Base-by-base conservation (phyloP, 2,329 filamentous ascomycete genomes). In the Botryotinia globosa region DNA sequence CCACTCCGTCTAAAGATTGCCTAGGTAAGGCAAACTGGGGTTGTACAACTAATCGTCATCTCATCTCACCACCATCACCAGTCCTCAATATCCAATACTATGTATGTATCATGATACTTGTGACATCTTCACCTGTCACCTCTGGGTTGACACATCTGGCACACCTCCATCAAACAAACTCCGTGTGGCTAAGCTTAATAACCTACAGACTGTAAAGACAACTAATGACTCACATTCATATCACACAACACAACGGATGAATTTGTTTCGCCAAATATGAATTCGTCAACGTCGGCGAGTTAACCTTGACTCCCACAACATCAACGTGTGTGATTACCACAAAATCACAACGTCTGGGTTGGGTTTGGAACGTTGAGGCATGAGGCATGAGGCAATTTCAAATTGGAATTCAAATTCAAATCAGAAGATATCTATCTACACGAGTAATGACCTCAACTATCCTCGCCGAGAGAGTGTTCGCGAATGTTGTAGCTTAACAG, bases 21-120 rank as follows among this genome's bases (percentile, higher is more conserved):
- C 14, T 29, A n/a, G 32, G 12, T 22, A 20, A 56, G 14, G 48
- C 64, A 29, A 67, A 42, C 9, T 32, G 5, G n/a, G 5, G 32
- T 51, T 25, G 44, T 20, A 39, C 63, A 51, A 37, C 22, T 51
- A 66, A 66, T 51, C 63, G 22, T 51, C 65, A 56, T 67, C 64
- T 67, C 48, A 67, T 67, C 65, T 56, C 65, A 32, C 42, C 65
- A 54, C 32, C 45, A 42, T 67, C 32, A 54, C 61, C 39, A 44
- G n/a, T 32, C 39, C 25, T 29, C 39, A 22, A 25, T 37, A 51
- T 51, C 44, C 44, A 66, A 51, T n/a, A 66, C 29, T 16, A n/a
- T n/a, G n/a, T n/a, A n/a, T n/a, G n/a, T n/a, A n/a, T 37, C 2
- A 20, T 37, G 8, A 22, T 66, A 51, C 63, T 66, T 51, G 37